Conservation (phyloP, 768 basidiomycete species). For the Coprinopsis strossmayeri region DNA sequence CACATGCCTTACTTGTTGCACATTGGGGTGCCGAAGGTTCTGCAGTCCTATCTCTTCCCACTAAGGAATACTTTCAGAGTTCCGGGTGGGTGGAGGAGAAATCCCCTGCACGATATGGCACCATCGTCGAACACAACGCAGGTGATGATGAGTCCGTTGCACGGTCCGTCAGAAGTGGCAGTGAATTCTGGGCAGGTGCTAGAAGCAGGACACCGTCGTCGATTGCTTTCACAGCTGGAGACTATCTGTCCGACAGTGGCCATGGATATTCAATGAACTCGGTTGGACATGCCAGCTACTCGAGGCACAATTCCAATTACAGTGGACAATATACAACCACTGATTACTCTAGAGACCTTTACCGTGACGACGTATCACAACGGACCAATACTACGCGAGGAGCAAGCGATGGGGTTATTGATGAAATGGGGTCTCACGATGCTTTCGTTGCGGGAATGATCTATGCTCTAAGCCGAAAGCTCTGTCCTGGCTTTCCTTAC, state of each 20-base stretch:
- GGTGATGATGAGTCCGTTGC: conserved; percentile 24
- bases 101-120: conserved; percentile 18
- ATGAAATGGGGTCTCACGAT: conserved; percentile 75
- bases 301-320: conserved; percentile 21
- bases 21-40: conserved; percentile 78
- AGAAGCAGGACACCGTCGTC: conserved; percentile 49
- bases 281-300: conserved; percentile 14
- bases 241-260: conserved; percentile 25
- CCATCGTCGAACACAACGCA: conserved; percentile 9
- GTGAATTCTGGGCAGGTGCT: conserved; percentile 70
- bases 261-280: conserved; percentile 15
- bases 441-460: conserved; percentile 89
- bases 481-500: conserved; percentile 74
- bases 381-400: conserved; percentile 42
- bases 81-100: conserved; percentile 70
- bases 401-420: conserved; percentile 41
- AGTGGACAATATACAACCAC: conserved; percentile 24
- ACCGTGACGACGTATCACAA: conserved; percentile 54
- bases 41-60: conserved; percentile 75
- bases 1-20: conserved; percentile 76
- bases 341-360: conserved; percentile 21
- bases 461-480: conserved; percentile 64
- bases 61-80: conserved; percentile 81
- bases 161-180: conserved; percentile 58
- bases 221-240: conserved; percentile 43